phyloP scores from a whole-genome alignment of 352 stramenopile genomes.

The Pilasporangium apinafurcum region DNA sequence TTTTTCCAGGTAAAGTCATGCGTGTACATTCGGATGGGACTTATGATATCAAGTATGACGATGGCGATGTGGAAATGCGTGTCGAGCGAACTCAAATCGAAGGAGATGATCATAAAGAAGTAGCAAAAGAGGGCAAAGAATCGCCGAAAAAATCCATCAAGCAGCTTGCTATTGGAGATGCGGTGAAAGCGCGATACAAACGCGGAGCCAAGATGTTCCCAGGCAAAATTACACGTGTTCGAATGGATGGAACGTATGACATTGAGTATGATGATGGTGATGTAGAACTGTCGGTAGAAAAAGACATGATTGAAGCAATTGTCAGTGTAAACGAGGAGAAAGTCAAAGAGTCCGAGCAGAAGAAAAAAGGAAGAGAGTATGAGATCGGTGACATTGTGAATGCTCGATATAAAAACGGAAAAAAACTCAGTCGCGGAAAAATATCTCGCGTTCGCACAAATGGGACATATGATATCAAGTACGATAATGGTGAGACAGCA shows the following conservation, averaged over 20 bases:
- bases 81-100: slow-evolving; percentile 25
- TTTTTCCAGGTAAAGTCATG: slow-evolving; percentile 24
- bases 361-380: slow-evolving; percentile 9
- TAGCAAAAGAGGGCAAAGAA: no score
- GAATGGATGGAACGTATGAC: slow-evolving; percentile 50
- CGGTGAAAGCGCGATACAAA: slow-evolving; percentile 19
- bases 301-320: slow-evolving; percentile 2
- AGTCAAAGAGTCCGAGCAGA: neutral
- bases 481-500: slow-evolving; percentile 44
- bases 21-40: slow-evolving; percentile 43
- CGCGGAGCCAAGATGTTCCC: slow-evolving; percentile 32
- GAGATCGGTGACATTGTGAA: slow-evolving; percentile 33
- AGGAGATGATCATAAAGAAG: no score
- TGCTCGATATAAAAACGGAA: slow-evolving; percentile 25
- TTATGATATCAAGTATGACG: slow-evolving; percentile 54
- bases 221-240: slow-evolving; percentile 49
- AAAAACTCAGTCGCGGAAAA: slow-evolving; percentile 30
- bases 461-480: slow-evolving; percentile 60
- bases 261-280: slow-evolving; percentile 46
- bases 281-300: slow-evolving; percentile 24
- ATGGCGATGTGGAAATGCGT: slow-evolving; percentile 36
- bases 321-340: slow-evolving; percentile 13
- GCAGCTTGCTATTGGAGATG: slow-evolving; percentile 11
- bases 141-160: slow-evolving; percentile 2
- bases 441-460: slow-evolving; percentile 35